A percentile compares a stretch with the other conserved stretches of the same genome.
These are phyloP conservation scores for Apiospora phragmitis DNA, from an alignment of 2,329 filamentous ascomycete genomes.

Conservation along the genomic window DNA sequence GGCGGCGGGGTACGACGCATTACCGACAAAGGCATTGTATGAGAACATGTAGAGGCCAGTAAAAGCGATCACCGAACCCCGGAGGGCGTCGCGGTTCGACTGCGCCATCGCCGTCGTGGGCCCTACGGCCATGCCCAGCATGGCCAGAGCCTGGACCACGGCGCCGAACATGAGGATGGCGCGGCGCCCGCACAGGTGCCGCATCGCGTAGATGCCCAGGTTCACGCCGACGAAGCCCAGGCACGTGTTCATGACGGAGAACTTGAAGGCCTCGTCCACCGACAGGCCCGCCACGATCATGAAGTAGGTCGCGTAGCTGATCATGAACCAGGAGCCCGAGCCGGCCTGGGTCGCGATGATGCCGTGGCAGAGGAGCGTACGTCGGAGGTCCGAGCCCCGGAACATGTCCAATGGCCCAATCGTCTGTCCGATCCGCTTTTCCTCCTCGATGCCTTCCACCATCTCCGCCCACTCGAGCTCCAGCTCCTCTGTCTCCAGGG, in stretches of 20 bases:
- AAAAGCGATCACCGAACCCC: constrained; percentile 38
- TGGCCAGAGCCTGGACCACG: constrained; percentile 41
- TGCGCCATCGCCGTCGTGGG: constrained; percentile 19
- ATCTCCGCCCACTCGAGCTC: constrained; percentile 42
- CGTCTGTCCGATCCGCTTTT: constrained; percentile 32
- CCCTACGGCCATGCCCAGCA: constrained; percentile 43
- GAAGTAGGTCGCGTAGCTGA: constrained; percentile 52
- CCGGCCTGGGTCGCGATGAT: constrained; percentile 46
- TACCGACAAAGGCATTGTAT: constrained; percentile 41
- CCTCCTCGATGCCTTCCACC: constrained; percentile 39
- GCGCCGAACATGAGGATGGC: constrained; percentile 49
- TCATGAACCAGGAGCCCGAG: constrained; percentile 50
- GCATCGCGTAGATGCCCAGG: constrained; percentile 49
- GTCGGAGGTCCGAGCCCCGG: constrained; percentile 42
- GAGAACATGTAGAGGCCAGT: constrained; percentile 34
- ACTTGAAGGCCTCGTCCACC: constrained; percentile 47
- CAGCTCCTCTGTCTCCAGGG: constrained; percentile 31
- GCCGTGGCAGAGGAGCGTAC: constrained; percentile 50
- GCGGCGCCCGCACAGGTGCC: constrained; percentile 45
- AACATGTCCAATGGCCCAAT: constrained; percentile 40
- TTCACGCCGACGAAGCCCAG: constrained; percentile 50
- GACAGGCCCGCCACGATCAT: constrained; percentile 41
- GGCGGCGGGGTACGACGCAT: constrained; percentile 41
- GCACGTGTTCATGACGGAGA: constrained; percentile 50
- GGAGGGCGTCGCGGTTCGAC: constrained; percentile 25